Percentiles rank a stretch among this genome's conserved stretches.
Conservation (phyloP, 257 asterid species). For the Solanum chilense region DNA sequence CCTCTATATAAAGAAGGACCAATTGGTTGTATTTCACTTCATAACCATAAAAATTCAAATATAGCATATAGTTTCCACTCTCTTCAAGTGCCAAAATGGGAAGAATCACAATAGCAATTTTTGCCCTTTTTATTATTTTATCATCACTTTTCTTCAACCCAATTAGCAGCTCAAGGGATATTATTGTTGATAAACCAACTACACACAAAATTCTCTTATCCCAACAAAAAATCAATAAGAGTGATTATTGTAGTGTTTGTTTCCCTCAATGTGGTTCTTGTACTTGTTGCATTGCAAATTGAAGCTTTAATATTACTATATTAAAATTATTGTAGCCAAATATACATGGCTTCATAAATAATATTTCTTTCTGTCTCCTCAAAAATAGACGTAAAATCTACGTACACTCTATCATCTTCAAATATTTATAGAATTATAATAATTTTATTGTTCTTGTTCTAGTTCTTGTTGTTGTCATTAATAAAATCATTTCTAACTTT, state of each 20-base stretch:
- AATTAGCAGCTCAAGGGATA: background rate
- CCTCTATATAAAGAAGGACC: background rate
- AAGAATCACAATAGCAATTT: background rate
- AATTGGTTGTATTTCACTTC: background rate
- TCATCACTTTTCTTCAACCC: background rate
- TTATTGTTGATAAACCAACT: background rate
- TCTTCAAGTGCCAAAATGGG: background rate
- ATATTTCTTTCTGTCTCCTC: background rate
- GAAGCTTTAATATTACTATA: background rate
- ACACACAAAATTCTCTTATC: background rate
- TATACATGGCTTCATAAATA: background rate
- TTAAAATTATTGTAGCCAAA: background rate
- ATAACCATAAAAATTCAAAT: background rate
- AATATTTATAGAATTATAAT: too few species aligned
- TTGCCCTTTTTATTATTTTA: background rate
- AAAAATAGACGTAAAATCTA: too few species aligned
- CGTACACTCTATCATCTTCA: too few species aligned
- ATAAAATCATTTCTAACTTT: too few species aligned
- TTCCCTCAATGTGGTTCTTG: background rate
- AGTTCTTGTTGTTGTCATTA: too few species aligned
- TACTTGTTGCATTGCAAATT: background rate
- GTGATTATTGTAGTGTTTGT: background rate
- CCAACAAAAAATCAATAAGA: too few species aligned
- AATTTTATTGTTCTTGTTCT: too few species aligned
- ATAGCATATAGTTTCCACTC: background rate